phyloP scores from a whole-genome alignment of 495 filamentous ascomycete genomes.

The Hypoxylon cercidicola region DNA sequence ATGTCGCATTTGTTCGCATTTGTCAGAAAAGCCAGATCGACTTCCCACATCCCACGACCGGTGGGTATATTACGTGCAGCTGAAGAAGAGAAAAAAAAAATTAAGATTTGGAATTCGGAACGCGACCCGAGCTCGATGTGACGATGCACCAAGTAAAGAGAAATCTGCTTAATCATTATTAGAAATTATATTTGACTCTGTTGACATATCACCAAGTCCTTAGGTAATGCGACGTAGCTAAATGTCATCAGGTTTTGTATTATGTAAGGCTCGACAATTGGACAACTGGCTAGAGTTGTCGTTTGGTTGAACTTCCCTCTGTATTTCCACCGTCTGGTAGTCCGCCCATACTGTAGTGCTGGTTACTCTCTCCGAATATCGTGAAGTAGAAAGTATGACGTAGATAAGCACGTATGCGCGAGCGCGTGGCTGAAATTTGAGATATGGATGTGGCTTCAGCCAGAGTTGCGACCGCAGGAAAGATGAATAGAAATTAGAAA shows the following conservation, averaged over 20 bases:
- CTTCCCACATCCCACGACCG: conserved; percentile 19
- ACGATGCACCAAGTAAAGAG: conserved; percentile 13
- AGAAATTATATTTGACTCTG: not conserved
- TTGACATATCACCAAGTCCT: not conserved
- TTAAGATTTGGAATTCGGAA: conserved; percentile 5
- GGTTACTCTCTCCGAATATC: no score
- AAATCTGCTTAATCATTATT: not conserved
- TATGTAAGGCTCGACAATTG: no score
- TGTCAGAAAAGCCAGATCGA: conserved; percentile 33
- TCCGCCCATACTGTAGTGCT: no score
- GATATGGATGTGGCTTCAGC: no score
- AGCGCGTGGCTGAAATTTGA: no score
- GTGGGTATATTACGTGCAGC: not conserved
- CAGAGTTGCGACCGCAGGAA: no score
- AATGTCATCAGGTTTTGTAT: not conserved
- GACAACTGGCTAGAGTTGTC: no score
- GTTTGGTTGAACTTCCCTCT: no score
- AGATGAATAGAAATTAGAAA: no score
- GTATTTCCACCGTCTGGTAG: no score
- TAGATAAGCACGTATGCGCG: no score
- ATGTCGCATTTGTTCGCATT: conserved; percentile 41
- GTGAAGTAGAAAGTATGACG: no score
- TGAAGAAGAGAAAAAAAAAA: conserved; percentile 1
- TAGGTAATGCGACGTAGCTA: not conserved
- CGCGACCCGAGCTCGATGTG: conserved; percentile 20